Evolutionary conservation across 2,329 filamentous ascomycete species (phyloP).

Genomic region (Fusarium robinianum): DNA sequence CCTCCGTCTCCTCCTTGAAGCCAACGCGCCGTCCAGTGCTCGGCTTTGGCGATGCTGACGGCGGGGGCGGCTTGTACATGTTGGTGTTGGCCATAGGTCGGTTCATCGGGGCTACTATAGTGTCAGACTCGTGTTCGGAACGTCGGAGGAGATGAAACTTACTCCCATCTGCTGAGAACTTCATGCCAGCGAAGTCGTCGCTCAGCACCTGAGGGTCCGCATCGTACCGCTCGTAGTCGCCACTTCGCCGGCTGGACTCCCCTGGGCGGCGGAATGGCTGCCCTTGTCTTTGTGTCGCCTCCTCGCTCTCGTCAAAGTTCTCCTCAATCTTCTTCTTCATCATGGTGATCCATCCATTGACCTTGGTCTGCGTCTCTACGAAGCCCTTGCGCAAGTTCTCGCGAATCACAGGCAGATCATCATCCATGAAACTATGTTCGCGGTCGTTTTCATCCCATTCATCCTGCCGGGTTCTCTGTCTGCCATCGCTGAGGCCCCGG

Average conservation of each 20-base stretch:
- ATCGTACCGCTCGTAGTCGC: slow-evolving; percentile 90
- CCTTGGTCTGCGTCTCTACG: slow-evolving; percentile 86
- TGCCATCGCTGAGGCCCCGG: slow-evolving; percentile 36
- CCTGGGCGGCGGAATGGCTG: slow-evolving; percentile 56
- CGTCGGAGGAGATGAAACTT: slow-evolving; percentile 39
- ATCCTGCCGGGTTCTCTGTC: slow-evolving; percentile 38
- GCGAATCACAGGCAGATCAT: slow-evolving; percentile 90
- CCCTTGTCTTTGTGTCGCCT: slow-evolving; percentile 37
- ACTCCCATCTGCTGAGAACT: slow-evolving; percentile 66
- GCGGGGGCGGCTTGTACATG: slow-evolving; percentile 72
- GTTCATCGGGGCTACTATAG: slow-evolving; percentile 44
- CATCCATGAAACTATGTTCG: slow-evolving; percentile 92
- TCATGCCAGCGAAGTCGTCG: slow-evolving; percentile 82
- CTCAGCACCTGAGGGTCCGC: slow-evolving; percentile 88
- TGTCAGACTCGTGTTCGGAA: slow-evolving; percentile 21
- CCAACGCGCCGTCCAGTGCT: slow-evolving; percentile 57
- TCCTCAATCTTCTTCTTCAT: slow-evolving; percentile 94
- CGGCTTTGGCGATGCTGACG: slow-evolving; percentile 56
- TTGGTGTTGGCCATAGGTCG: slow-evolving; percentile 76
- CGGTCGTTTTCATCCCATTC: slow-evolving; percentile 59
- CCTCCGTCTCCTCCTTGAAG: slow-evolving; percentile 70
- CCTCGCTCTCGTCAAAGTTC: slow-evolving; percentile 74
- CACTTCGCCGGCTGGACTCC: slow-evolving; percentile 71
- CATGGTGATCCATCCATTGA: slow-evolving; percentile 90
- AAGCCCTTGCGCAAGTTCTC: slow-evolving; percentile 96